Evolutionary conservation across 495 filamentous ascomycete species (phyloP), one percentile per base, ranked within the genome.

Genomic region (Rhypophila decipiens): DNA sequence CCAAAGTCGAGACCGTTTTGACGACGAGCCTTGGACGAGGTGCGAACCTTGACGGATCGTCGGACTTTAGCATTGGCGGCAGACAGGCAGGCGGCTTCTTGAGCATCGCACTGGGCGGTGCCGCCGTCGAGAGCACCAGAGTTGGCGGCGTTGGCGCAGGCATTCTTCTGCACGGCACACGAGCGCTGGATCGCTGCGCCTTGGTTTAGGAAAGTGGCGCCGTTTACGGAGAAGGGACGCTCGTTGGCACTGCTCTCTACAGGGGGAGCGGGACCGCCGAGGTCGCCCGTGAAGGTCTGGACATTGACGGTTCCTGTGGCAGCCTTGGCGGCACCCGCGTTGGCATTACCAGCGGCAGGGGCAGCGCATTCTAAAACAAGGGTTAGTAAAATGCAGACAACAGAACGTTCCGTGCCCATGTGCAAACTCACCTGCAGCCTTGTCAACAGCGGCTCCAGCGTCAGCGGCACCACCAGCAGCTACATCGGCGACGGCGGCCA

Each of bases 91-190:
- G 58, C 46, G 31, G 51, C 37, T 54, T 76, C 61, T 63, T 77
- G 75, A 8, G 66, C 47, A 9, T 72, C 69, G 66, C 75, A 78
- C 60, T 79, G 69, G 7, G 49, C 53, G 12, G 70, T 66, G 42
- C 61, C 67, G 44, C 64, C 63, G 19, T 42, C 24, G 49, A 72
- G 41, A 44, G 61, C 49, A 17, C 75, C 74, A n/a, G 66, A 50
- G 67, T 80, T 79, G 52, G 69, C 75, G 4, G 71, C 74, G 59
- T 78, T 72, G 47, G 74, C 61, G 65, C 76, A 80, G 13, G 68
- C 68, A 61, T 77, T 80, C 68, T 78, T 73, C 59, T 80, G 76
- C 18, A 77, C 58, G 46, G 70, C 63, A 63, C 75, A 80, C 1
- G 72, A 76, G 15, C 76, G 69, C 62, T 71, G 65, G 46, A 77